These are phyloP conservation scores for Globisporangium irregulare DNA, from an alignment of 352 stramenopile genomes.

Conservation along the genomic window DNA sequence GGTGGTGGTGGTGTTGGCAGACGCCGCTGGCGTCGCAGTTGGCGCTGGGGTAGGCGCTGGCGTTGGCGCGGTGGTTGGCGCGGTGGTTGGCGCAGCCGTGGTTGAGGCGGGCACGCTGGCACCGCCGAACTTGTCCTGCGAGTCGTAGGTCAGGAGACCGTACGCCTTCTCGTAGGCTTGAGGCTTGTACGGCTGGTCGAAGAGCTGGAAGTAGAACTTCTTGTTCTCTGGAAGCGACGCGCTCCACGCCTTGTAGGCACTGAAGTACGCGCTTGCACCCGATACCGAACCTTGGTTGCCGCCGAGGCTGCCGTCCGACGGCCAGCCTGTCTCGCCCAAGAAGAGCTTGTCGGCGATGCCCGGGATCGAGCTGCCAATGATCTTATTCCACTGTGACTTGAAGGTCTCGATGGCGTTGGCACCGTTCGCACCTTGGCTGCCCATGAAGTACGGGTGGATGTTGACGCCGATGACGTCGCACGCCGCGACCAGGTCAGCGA, in stretches of 20 bases:
- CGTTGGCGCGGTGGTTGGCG: conserved; percentile 6
- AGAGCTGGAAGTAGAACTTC: conserved; percentile 83
- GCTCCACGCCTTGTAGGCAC: conserved; percentile 60
- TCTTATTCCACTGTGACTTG: conserved; percentile 48
- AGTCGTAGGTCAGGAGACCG: conserved; percentile 44
- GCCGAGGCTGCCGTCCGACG: conserved; percentile 28
- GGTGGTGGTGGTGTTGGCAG: conserved; percentile 3
- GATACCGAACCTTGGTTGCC: conserved; percentile 38
- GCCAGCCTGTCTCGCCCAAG: conserved; percentile 56
- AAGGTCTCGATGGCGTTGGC: conserved; percentile 38
- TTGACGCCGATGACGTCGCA: conserved; percentile 55
- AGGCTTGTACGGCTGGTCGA: conserved; percentile 49
- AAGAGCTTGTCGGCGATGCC: conserved; percentile 41
- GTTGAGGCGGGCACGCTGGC: conserved; percentile 22
- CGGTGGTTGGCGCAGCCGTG: conserved; percentile 17
- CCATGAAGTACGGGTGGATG: conserved; percentile 60
- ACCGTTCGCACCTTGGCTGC: conserved; percentile 21
- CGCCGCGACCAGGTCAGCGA: conserved; percentile 34
- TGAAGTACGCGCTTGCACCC: conserved; percentile 45
- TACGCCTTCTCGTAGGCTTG: conserved; percentile 48
- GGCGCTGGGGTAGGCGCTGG: conserved; percentile 12
- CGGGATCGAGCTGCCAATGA: conserved; percentile 29
- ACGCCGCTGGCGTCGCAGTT: conserved; percentile 2
- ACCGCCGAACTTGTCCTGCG: conserved; percentile 50
- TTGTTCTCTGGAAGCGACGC: conserved; percentile 32